phyloP scores from a whole-genome alignment of 2,329 filamentous ascomycete genomes.

The Pezizomycotina sp. region DNA sequence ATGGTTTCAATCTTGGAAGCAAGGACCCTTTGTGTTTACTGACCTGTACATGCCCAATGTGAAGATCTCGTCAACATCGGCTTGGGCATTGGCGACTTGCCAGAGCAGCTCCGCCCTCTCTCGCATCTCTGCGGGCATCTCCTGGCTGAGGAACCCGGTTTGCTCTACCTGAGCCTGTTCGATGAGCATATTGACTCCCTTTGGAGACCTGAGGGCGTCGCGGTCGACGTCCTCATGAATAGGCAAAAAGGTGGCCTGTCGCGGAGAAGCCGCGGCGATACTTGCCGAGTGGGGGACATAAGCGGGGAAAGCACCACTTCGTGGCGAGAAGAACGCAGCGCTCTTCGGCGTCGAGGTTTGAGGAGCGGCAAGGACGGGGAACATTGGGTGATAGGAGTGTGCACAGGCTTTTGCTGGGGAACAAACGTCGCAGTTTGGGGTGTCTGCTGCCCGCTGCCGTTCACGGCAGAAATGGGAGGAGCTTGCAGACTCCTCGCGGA shows the following conservation, averaged over 20 bases:
- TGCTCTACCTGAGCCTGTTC: constrained; percentile 17
- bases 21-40: too few species aligned
- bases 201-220: constrained; percentile 15
- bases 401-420: constrained; percentile 14
- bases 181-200: constrained; percentile 19
- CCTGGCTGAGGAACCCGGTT: constrained; percentile 15
- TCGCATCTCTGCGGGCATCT: constrained; percentile 16
- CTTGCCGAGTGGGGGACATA: constrained; percentile 17
- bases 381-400: constrained; percentile 13
- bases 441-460: too few species aligned
- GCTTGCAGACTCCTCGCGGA: constrained; percentile 17
- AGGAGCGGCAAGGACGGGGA: constrained; percentile 13
- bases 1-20: too few species aligned
- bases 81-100: constrained; percentile 19
- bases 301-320: constrained; percentile 7
- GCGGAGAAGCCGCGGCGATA: constrained; percentile 9
- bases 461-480: constrained; percentile 16
- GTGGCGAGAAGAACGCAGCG: constrained; percentile 17
- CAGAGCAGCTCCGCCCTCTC: constrained; percentile 16
- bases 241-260: constrained; percentile 13
- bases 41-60: constrained; percentile 19
- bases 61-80: constrained; percentile 13
- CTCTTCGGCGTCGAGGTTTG: constrained; percentile 10
- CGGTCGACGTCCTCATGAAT: constrained; percentile 20
- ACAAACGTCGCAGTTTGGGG: constrained; percentile 15